Evolutionary conservation across 2,329 filamentous ascomycete species (phyloP).

Genomic region (Fusarium dlaminii): DNA sequence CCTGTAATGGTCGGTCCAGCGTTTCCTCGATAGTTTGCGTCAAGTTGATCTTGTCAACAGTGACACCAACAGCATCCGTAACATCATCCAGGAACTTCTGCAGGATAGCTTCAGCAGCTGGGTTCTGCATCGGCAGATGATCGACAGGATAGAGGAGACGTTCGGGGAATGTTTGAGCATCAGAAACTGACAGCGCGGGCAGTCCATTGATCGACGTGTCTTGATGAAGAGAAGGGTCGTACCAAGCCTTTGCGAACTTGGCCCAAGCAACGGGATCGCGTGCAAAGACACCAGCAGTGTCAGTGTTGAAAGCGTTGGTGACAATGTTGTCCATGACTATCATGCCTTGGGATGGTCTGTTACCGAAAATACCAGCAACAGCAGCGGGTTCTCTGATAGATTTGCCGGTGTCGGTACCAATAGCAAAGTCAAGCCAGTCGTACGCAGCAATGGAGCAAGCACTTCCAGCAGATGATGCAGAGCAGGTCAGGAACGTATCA

Average conservation of each 20-base stretch:
- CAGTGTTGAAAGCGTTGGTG: neutral
- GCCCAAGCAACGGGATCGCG: neutral
- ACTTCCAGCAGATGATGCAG: neutral
- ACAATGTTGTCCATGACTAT: neutral
- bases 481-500: neutral
- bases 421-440: neutral
- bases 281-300: neutral
- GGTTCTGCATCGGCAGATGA: neutral
- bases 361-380: neutral
- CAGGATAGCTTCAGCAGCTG: neutral
- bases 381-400: neutral
- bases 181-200: neutral
- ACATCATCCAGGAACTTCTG: neutral
- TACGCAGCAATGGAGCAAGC: neutral
- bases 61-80: neutral
- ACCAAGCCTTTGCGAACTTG: neutral
- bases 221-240: neutral
- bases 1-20: accelerated
- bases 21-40: neutral
- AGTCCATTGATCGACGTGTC: neutral
- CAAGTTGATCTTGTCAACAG: neutral
- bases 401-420: neutral
- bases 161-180: neutral
- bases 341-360: neutral
- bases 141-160: neutral